Percentiles rank a stretch among this genome's conserved stretches.
Evolutionary conservation across 306 rosid genomes (phyloP).

Genomic region (Cucurbita pepo): DNA sequence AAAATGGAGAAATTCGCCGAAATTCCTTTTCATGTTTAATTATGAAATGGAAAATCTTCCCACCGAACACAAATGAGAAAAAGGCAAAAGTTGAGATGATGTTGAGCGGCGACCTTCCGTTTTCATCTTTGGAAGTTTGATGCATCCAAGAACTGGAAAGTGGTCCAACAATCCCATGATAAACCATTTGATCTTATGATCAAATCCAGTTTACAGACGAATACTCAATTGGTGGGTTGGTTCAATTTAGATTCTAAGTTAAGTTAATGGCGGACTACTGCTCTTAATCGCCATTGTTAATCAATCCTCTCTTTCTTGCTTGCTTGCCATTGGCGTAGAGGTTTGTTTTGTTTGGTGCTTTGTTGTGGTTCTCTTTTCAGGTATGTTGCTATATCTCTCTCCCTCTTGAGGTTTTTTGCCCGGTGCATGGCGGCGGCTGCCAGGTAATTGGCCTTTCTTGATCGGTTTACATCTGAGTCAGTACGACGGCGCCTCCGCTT

Average conservation of each 20-base stretch:
- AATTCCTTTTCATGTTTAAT: neutral
- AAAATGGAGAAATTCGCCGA: neutral
- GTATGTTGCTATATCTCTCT: neutral
- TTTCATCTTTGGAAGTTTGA: neutral
- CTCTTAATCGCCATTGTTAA: neutral
- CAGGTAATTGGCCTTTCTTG: neutral
- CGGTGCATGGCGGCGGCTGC: neutral
- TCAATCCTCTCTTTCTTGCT: neutral
- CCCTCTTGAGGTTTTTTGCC: neutral
- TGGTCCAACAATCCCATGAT: neutral
- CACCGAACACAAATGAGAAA: neutral
- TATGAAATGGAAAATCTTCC: neutral
- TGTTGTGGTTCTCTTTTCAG: neutral
- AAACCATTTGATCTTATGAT: neutral
- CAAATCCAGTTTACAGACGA: neutral
- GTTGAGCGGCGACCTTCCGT: neutral
- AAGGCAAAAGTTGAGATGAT: neutral
- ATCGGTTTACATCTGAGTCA: neutral
- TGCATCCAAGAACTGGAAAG: neutral
- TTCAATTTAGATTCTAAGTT: neutral
- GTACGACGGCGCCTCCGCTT: neutral
- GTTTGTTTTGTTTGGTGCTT: neutral
- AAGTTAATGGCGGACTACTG: neutral
- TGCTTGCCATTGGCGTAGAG: neutral
- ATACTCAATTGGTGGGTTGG: neutral